Conservation (phyloP, 331 rosid genomes). For the Ulmus americana region DNA sequence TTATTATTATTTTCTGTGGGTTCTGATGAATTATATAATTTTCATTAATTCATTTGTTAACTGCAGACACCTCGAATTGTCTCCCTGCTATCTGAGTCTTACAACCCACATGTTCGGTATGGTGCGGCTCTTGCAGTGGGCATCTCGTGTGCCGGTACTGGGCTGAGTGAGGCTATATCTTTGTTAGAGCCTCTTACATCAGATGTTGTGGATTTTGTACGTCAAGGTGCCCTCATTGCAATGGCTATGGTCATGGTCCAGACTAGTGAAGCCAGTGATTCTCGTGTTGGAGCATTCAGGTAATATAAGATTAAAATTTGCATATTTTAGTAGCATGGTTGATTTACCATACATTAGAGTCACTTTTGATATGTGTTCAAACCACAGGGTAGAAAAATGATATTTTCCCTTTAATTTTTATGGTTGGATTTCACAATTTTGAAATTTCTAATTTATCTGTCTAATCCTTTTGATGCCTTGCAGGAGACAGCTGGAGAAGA, state of each 20-base stretch:
- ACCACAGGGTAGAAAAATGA: too few relatives aligned
- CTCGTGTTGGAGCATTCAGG: conserved; percentile 96
- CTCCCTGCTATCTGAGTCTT: conserved; percentile 87
- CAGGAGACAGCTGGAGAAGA: conserved; percentile 96
- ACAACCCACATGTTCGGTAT: conserved; percentile 94
- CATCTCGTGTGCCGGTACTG: conserved; percentile 97
- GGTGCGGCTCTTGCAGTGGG: conserved; percentile 99
- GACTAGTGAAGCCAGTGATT: conserved; percentile 90
- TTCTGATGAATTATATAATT: not conserved
- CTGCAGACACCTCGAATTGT: conserved; percentile 94
- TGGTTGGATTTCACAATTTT: not conserved
- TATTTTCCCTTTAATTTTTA: too few relatives aligned
- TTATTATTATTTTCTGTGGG: not conserved
- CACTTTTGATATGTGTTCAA: too few relatives aligned
- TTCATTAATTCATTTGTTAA: conserved; percentile 3
- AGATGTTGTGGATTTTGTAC: conserved; percentile 95
- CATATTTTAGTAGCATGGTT: not conserved
- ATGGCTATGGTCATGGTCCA: conserved; percentile 99
- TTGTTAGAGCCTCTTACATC: conserved; percentile 93
- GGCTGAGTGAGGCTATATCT: conserved; percentile 95
- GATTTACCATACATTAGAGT: too few relatives aligned
- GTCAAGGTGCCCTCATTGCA: conserved; percentile 98
- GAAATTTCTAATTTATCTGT: not conserved
- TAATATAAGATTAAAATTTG: conserved; percentile 22
- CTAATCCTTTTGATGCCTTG: conserved; percentile 12